phyloP scores from a whole-genome alignment of 768 basidiomycete genomes.

The Galerina marginata region DNA sequence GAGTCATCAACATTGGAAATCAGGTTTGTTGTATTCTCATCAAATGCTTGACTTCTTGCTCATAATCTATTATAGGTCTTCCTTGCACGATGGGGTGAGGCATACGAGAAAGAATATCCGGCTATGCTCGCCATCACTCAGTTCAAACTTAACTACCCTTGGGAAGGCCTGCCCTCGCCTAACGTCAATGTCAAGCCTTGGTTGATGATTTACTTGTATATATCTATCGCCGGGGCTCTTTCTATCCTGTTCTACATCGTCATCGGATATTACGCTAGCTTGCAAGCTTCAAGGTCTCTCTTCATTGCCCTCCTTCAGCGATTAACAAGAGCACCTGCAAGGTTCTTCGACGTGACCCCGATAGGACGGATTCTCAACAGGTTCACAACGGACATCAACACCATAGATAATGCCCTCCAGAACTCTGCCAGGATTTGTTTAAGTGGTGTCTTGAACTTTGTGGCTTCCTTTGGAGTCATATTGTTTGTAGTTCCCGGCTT shows the following conservation, averaged over 20 bases:
- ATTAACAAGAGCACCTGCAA: conserved; percentile 64
- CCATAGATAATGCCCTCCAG: conserved; percentile 70
- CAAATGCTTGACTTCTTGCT: conserved; percentile 1
- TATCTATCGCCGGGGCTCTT: conserved; percentile 63
- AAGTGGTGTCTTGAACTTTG: conserved; percentile 62
- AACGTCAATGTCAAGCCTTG: conserved; percentile 66
- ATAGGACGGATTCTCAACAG: conserved; percentile 82
- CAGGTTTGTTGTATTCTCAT: conserved; percentile 46
- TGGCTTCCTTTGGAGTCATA: conserved; percentile 69
- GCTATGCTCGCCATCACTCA: conserved; percentile 18
- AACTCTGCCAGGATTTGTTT: conserved; percentile 59
- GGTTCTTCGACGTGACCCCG: conserved; percentile 78
- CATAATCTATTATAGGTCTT: conserved; percentile 50
- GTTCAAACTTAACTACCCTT: conserved; percentile 39
- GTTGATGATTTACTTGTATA: conserved; percentile 66
- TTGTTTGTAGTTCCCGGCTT: conserved; percentile 67
- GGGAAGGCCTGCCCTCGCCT: conserved; percentile 61
- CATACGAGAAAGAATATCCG: conserved; percentile 49
- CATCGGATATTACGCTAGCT: conserved; percentile 70
- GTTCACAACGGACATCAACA: conserved; percentile 78
- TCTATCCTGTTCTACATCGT: conserved; percentile 59
- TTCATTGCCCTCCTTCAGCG: conserved; percentile 60
- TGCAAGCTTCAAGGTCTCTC: conserved; percentile 67
- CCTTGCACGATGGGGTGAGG: conserved; percentile 72
- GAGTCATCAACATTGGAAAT: conserved; percentile 58